Evolutionary conservation across 164 flowering plant species (phyloP).

Genomic region (Dillenia turbinata): DNA sequence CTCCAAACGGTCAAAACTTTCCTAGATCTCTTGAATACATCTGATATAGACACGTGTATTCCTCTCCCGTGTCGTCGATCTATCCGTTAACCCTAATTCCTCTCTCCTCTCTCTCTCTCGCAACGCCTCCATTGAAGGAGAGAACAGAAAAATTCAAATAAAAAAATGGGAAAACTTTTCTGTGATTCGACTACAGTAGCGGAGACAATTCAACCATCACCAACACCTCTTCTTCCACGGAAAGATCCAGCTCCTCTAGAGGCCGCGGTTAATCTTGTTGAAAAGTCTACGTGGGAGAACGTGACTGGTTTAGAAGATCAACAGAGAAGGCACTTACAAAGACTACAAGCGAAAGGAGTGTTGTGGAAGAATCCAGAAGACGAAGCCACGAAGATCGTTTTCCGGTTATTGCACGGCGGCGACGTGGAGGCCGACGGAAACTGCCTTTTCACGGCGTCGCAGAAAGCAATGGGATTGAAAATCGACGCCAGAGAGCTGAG

Average conservation of each 20-base stretch:
- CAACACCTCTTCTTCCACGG: slow-evolving; percentile 27
- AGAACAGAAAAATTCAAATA: neutral
- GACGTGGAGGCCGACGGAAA: slow-evolving; percentile 93
- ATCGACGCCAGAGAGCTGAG: slow-evolving; percentile 66
- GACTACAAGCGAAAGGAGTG: slow-evolving; percentile 62
- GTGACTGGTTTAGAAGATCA: slow-evolving; percentile 82
- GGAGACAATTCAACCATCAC: slow-evolving; percentile 25
- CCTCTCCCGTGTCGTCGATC: slow-evolving; percentile 26
- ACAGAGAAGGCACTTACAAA: slow-evolving; percentile 47
- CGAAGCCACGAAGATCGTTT: slow-evolving; percentile 33
- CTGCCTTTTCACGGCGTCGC: slow-evolving; percentile 83
- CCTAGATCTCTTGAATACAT: neutral
- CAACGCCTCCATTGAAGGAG: slow-evolving; percentile 14
- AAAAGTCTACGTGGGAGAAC: slow-evolving; percentile 42
- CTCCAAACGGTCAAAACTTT: too few species aligned
- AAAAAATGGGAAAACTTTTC: slow-evolving; percentile 52
- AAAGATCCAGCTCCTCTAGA: slow-evolving; percentile 20
- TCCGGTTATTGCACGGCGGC: slow-evolving; percentile 79
- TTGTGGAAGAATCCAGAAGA: slow-evolving; percentile 65
- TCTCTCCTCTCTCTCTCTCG: slow-evolving; percentile 9
- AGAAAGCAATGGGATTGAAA: slow-evolving; percentile 41
- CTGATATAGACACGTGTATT: slow-evolving; percentile 27
- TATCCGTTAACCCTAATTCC: slow-evolving; percentile 36
- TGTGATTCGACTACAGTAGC: slow-evolving; percentile 49
- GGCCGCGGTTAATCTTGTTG: slow-evolving; percentile 11